These are phyloP conservation scores for Trichosporon sp. DNA, from an alignment of 1,284 basidiomycete species.

Conservation along the genomic window DNA sequence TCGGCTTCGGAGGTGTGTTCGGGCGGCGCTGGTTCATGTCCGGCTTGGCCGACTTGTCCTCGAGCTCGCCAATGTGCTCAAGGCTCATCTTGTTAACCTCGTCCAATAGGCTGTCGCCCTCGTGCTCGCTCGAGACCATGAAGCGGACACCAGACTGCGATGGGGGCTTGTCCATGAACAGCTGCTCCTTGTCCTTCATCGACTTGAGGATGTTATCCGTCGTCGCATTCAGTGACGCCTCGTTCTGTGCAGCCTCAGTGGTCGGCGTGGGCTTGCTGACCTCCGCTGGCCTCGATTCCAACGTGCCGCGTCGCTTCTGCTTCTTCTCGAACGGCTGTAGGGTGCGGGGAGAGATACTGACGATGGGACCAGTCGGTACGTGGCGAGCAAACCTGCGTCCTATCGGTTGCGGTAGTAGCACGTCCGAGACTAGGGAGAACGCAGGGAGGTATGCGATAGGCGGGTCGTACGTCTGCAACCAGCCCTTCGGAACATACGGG, in stretches of 20 bases:
- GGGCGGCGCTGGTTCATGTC: constrained; percentile 20
- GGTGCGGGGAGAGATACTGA: constrained; percentile 34
- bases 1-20: background rate
- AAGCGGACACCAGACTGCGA: constrained; percentile 29
- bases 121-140: constrained; percentile 47
- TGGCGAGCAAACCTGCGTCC: constrained; percentile 28
- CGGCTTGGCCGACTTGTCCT: constrained; percentile 25
- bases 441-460: constrained; percentile 60
- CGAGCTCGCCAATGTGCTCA: constrained; percentile 38
- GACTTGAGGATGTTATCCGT: background rate
- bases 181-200: constrained; percentile 3
- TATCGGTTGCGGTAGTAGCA: constrained; percentile 54
- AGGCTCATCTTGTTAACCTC: constrained; percentile 49
- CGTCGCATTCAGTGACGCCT: background rate
- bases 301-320: constrained; percentile 23
- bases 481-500: constrained; percentile 53
- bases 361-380: constrained; percentile 24
- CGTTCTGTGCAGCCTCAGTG: background rate
- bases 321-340: constrained; percentile 32
- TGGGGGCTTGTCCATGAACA: background rate
- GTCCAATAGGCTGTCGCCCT: constrained; percentile 45
- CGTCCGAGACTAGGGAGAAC: constrained; percentile 59
- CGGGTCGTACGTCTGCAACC: constrained; percentile 69
- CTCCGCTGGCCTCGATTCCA: background rate
- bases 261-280: background rate